Evolutionary conservation across 2,329 filamentous ascomycete species (phyloP), one percentile per base, ranked within the genome.

Genomic region (Xylariomycetidae sp.): DNA sequence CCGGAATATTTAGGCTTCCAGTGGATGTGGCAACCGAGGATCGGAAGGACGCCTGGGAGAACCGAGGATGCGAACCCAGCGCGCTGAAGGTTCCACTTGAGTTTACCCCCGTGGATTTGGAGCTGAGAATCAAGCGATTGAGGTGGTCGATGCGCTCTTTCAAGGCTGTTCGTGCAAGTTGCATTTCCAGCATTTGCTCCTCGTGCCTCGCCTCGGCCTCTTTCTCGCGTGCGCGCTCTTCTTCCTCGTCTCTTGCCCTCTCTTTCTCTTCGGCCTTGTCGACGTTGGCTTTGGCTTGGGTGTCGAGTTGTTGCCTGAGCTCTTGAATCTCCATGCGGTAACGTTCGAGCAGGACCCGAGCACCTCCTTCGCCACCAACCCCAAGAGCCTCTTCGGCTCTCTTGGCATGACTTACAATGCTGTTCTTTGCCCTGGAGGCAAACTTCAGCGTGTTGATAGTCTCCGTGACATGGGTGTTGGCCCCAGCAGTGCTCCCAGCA

Each of bases 151-250:
- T 98, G 19, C 92, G 82, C 65, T 98, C 92, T 59, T 96, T 98
- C 34, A 98, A 66, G 1, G 92, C 92, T 1, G 92, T 98, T 25
- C 92, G 79, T 19, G 92, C 92, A 29, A 98, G 74, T 57, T 98
- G 92, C 85, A 98, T 96, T 61, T 98, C 92, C 34, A 98, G 71
- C 74, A 98, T 90, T 59, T 98, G 92, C 64, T 96, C 92, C 55
- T 95, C 89, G 48, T 95, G 92, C 24, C 88, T 79, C 46, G 86
- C 76, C 46, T 88, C 81, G 6, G 85, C 84, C 60, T 95, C 86
- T 48, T 82, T 77, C 56, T 92, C 81, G 13, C 80, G 71, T 25
- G 70, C 79, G 46, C 80, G 75, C 51, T 92, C 85, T 46, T 85
- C 78, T 50, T 85, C 76, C 30, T 79, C 76, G 39, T 82, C 74